These are phyloP conservation scores for Ophiocytium majus DNA, from an alignment of 352 stramenopile genomes.

Conservation along the genomic window DNA sequence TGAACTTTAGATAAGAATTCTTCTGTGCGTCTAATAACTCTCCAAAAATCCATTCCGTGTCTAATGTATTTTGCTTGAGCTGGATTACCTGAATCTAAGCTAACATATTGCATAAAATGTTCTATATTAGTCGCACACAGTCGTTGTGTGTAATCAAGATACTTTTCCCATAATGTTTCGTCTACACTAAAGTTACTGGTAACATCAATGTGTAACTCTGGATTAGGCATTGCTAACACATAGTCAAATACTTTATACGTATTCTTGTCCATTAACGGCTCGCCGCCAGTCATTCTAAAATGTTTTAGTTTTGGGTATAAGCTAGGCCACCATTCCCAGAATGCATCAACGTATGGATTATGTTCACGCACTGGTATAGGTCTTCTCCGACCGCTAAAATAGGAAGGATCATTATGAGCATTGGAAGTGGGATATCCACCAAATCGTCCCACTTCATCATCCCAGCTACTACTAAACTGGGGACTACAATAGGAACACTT, in stretches of 20 bases:
- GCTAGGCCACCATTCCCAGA: conserved; percentile 2
- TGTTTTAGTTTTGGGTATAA: background rate
- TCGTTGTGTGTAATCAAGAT: background rate
- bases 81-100: background rate
- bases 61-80: conserved; percentile 2
- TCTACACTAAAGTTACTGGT: background rate
- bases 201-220: background rate
- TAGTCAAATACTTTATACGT: background rate
- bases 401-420: too few relatives aligned
- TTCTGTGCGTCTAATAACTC: background rate
- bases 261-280: background rate
- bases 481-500: background rate
- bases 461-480: background rate
- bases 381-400: too few relatives aligned
- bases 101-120: background rate
- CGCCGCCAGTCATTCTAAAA: background rate
- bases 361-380: too few relatives aligned
- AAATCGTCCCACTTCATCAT: background rate
- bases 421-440: background rate
- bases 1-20: background rate
- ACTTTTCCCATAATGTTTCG: background rate
- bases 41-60: background rate
- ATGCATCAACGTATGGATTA: conserved; percentile 4
- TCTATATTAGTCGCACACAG: background rate
- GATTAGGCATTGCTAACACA: background rate